phyloP scores from a whole-genome alignment of 768 basidiomycete species.

The Agrocybe praecox region DNA sequence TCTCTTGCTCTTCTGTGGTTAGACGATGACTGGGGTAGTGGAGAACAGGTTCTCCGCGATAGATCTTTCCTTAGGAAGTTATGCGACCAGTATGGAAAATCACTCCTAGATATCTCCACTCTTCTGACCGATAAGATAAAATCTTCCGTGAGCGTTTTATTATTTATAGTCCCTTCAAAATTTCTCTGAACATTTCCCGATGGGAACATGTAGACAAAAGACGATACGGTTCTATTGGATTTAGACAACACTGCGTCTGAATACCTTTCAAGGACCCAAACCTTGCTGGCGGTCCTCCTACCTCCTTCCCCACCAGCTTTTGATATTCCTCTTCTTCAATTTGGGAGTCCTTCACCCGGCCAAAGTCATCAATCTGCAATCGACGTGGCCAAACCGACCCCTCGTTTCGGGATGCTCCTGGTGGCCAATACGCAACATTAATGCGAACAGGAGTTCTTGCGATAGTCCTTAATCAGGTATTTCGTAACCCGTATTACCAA shows the following conservation, averaged over 20 bases:
- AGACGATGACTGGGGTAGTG: conserved; percentile 22
- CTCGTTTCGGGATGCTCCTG: conserved; percentile 76
- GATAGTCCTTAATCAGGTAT: background rate
- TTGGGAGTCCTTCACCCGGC: conserved; percentile 54
- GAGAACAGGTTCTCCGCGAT: conserved; percentile 40
- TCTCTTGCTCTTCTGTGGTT: conserved; percentile 39
- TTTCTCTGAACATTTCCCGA: background rate
- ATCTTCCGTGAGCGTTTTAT: conserved; percentile 14
- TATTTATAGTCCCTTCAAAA: background rate
- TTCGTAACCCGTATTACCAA: no score
- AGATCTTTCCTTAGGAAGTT: conserved; percentile 50
- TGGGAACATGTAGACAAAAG: conserved; percentile 10
- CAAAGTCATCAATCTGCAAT: conserved; percentile 60
- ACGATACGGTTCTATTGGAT: conserved; percentile 24
- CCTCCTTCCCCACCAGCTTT: conserved; percentile 23
- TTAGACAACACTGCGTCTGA: conserved; percentile 32
- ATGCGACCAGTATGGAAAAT: conserved; percentile 32
- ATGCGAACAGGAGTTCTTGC: conserved; percentile 1
- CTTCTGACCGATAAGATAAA: conserved; percentile 14
- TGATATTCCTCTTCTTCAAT: conserved; percentile 41
- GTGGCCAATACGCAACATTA: conserved; percentile 45
- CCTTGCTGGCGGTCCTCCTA: conserved; percentile 61
- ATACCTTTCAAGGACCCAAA: conserved; percentile 58
- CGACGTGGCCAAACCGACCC: conserved; percentile 68
- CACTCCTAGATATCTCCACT: conserved; percentile 26